Evolutionary conservation across 164 flowering plant species (phyloP).

Genomic region (Euptelea pleiosperma): DNA sequence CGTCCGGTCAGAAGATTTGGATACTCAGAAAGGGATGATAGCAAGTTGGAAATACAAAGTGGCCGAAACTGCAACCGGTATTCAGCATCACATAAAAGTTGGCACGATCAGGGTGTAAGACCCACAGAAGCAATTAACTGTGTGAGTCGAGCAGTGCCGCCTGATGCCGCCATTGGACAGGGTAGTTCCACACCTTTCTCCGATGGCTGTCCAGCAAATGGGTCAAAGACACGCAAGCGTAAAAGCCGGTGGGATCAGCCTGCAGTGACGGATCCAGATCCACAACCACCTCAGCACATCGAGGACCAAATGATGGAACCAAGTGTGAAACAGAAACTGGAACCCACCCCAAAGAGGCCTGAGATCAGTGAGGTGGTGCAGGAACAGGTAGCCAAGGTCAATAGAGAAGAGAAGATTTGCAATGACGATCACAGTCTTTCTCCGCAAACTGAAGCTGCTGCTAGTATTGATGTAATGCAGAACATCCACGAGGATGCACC

Average conservation of each 20-base stretch:
- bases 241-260: slow-evolving; percentile 95
- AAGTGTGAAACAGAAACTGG: slow-evolving; percentile 15
- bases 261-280: slow-evolving; percentile 21
- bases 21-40: slow-evolving; percentile 45
- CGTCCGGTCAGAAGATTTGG: slow-evolving; percentile 35
- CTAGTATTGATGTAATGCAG: slow-evolving; percentile 16
- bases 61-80: slow-evolving; percentile 27
- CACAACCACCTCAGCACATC: slow-evolving; percentile 9
- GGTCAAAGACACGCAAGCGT: slow-evolving; percentile 55
- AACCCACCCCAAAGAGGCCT: slow-evolving; percentile 8
- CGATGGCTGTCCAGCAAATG: slow-evolving; percentile 18
- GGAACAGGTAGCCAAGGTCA: slow-evolving; percentile 12
- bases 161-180: slow-evolving; percentile 19
- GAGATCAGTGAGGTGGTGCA: slow-evolving; percentile 11
- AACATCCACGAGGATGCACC: slow-evolving; percentile 23
- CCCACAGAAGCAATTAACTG: slow-evolving; percentile 37
- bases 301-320: slow-evolving; percentile 29
- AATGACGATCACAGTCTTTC: slow-evolving; percentile 2
- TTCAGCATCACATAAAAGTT: slow-evolving; percentile 26
- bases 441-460: slow-evolving; percentile 13
- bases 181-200: slow-evolving; percentile 20
- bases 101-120: slow-evolving; percentile 38
- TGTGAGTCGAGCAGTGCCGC: slow-evolving; percentile 23
- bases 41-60: slow-evolving; percentile 35
- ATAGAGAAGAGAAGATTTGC: slow-evolving; percentile 7